Evolutionary conservation across 768 basidiomycete genomes (phyloP).

Genomic region (Suillus clintonianus): DNA sequence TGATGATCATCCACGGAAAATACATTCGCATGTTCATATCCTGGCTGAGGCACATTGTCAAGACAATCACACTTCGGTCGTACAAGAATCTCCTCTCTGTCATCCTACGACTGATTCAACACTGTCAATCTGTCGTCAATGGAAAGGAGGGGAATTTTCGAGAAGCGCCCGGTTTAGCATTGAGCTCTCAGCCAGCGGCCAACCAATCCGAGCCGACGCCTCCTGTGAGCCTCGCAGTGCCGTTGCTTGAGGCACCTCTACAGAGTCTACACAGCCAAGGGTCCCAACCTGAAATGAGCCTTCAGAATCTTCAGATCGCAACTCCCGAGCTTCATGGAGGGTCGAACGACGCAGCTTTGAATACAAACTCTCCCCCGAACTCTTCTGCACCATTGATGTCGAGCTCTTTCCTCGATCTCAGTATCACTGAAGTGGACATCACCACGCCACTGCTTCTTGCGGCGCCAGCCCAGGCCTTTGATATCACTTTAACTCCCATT

Average conservation of each 20-base stretch:
- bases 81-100: not conserved
- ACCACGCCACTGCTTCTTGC: too few species aligned
- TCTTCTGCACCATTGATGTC: not conserved
- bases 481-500: not conserved
- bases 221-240: not conserved
- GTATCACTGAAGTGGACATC: not conserved
- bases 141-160: not conserved
- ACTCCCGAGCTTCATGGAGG: not conserved
- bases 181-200: not conserved
- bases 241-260: not conserved
- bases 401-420: not conserved
- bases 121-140: not conserved
- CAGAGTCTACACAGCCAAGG: not conserved
- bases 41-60: not conserved
- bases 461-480: too few species aligned
- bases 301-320: not conserved
- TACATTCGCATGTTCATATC: not conserved
- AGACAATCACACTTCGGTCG: not conserved
- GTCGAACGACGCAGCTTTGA: not conserved
- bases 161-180: not conserved
- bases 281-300: not conserved
- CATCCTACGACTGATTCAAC: not conserved
- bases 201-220: not conserved
- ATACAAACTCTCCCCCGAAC: not conserved
- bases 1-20: too few species aligned